A percentile compares a stretch with the other conserved stretches of the same genome.
Conservation (phyloP, 768 basidiomycete species). For the Rhizopogon vulgaris region DNA sequence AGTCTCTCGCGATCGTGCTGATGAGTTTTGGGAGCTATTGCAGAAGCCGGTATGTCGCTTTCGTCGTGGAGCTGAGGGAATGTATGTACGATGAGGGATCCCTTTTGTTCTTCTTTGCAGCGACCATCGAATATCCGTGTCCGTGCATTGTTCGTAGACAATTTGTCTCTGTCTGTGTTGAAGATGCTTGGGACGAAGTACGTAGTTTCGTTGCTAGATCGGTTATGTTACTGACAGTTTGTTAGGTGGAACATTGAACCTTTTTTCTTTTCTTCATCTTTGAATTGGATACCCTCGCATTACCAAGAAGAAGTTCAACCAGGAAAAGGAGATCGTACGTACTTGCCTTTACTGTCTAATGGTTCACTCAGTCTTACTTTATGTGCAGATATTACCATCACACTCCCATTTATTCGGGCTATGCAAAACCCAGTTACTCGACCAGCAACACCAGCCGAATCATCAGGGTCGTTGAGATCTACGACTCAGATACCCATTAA, state of each 20-base stretch:
- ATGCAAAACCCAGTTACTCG: constrained; percentile 27
- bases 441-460: constrained; percentile 10
- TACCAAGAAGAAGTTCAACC: constrained; percentile 30
- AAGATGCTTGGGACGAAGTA: constrained; percentile 33
- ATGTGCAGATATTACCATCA: constrained; percentile 36
- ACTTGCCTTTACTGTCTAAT: constrained; percentile 1
- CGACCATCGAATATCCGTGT: constrained; percentile 19
- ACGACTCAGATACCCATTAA: no score
- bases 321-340: constrained; percentile 32
- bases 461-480: not conserved
- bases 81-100: not conserved
- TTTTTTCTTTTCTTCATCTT: constrained; percentile 38
- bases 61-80: not conserved
- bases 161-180: constrained; percentile 25
- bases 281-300: constrained; percentile 37
- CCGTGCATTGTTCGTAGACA: constrained; percentile 32
- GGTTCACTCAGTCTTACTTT: not conserved
- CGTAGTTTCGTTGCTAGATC: not conserved
- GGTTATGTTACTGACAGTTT: not conserved
- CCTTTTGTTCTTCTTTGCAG: constrained; percentile 7
- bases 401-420: constrained; percentile 34
- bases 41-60: constrained; percentile 15
- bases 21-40: constrained; percentile 25
- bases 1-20: constrained; percentile 13
- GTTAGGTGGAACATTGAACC: constrained; percentile 36